A percentile compares a stretch with the other conserved stretches of the same genome.
Evolutionary conservation across 768 basidiomycete species (phyloP).

Genomic region (Kwoniella sp.): DNA sequence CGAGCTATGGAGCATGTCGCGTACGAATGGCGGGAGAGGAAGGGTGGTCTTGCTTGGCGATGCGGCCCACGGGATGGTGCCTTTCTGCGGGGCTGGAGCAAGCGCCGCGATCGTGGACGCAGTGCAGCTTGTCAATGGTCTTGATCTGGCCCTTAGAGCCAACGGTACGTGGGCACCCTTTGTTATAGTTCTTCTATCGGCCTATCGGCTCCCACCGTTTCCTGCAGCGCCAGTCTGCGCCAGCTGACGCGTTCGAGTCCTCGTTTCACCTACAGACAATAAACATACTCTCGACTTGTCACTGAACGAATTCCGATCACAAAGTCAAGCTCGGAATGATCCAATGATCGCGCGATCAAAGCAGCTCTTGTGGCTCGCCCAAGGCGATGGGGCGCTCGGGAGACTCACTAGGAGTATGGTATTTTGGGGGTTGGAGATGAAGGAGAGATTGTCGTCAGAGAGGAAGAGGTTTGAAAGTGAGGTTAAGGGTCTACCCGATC

Average conservation of each 20-base stretch:
- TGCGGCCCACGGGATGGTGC: conserved; percentile 32
- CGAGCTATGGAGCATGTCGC: conserved; percentile 7
- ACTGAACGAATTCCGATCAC: conserved; percentile 7
- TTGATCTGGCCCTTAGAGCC: conserved; percentile 1
- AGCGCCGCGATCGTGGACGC: conserved; percentile 31
- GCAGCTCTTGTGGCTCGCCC: conserved; percentile 28
- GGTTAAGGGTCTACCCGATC: not conserved
- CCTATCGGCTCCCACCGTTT: too few species aligned
- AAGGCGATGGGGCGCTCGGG: conserved; percentile 16
- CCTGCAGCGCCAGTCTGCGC: too few species aligned
- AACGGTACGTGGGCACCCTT: not conserved
- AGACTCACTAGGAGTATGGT: conserved; percentile 4
- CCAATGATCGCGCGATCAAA: conserved; percentile 22
- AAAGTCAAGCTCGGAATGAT: conserved; percentile 17
- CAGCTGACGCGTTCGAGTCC: not conserved
- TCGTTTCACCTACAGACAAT: too few species aligned
- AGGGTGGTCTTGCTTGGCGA: conserved; percentile 35
- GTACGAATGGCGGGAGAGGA: conserved; percentile 15
- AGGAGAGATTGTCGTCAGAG: conserved; percentile 3
- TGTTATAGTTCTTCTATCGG: not conserved
- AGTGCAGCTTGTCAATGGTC: conserved; percentile 15
- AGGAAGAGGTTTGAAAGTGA: not conserved
- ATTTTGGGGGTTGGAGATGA: conserved; percentile 23
- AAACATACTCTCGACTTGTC: conserved; percentile 6
- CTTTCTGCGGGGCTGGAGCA: conserved; percentile 34